Conservation (phyloP, 768 basidiomycete species). For the Dioszegia aurantiaca region DNA sequence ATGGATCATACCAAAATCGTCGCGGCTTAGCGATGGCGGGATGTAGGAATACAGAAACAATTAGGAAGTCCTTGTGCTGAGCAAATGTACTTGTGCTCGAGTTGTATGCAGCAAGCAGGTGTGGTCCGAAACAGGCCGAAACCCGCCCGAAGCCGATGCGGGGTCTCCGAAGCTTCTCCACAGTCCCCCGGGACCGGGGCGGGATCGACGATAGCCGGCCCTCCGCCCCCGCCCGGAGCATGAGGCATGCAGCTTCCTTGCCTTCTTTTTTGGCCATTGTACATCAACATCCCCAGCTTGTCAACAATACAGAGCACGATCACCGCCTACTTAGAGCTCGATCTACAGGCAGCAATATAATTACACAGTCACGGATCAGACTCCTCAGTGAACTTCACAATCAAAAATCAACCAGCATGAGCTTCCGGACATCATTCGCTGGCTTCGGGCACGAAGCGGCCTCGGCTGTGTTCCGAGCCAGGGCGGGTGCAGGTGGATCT, state of each 20-base stretch:
- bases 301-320: no score
- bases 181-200: background rate
- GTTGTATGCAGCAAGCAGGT: background rate
- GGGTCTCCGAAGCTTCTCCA: background rate
- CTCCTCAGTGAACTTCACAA: no score
- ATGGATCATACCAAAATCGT: no score
- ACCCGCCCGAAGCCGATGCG: background rate
- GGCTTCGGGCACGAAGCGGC: constrained; percentile 1
- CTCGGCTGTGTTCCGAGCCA: background rate
- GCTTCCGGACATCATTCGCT: constrained; percentile 10
- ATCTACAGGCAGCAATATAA: no score
- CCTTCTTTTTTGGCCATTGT: background rate
- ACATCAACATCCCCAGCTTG: no score
- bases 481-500: background rate
- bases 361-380: no score
- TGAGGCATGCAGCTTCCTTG: background rate
- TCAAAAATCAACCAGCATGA: constrained; percentile 11
- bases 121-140: constrained; percentile 1
- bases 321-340: no score
- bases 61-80: no score
- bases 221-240: no score
- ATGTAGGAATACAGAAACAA: no score
- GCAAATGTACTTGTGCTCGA: no score
- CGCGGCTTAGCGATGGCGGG: no score
- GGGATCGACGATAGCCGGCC: constrained; percentile 6